phyloP scores from a whole-genome alignment of 108 stramenopile species.

The Skeletonema potamos region DNA sequence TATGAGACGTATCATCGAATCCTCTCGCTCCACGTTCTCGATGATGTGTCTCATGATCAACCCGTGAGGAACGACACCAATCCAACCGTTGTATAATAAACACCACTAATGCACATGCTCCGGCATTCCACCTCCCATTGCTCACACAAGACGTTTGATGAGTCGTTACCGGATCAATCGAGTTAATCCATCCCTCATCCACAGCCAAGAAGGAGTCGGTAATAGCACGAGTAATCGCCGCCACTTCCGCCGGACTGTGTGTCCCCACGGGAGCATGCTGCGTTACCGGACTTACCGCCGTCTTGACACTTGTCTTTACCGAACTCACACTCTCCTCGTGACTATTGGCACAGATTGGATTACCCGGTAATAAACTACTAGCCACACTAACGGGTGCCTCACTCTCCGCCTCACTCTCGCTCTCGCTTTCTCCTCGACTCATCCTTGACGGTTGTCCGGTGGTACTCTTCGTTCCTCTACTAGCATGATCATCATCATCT shows the following conservation, averaged over 20 bases:
- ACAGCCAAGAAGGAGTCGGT: constrained; percentile 79
- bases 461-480: not conserved
- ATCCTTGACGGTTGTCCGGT: not conserved
- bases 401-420: constrained; percentile 37
- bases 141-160: constrained; percentile 81
- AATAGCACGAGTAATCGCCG: constrained; percentile 69
- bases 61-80: constrained; percentile 53
- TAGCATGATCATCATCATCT: constrained; percentile 4
- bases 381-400: constrained; percentile 36
- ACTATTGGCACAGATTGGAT: constrained; percentile 13
- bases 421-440: constrained; percentile 5
- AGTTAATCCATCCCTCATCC: constrained; percentile 89
- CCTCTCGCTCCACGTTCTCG: constrained; percentile 44
- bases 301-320: constrained; percentile 78
- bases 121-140: constrained; percentile 87
- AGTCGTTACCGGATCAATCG: constrained; percentile 77
- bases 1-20: constrained; percentile 70
- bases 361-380: constrained; percentile 36
- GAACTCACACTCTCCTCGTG: constrained; percentile 50
- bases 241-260: constrained; percentile 69
- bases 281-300: constrained; percentile 49
- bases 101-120: constrained; percentile 80
- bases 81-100: constrained; percentile 75
- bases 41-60: constrained; percentile 45
- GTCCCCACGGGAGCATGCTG: constrained; percentile 64